A percentile compares a stretch with the other conserved stretches of the same genome.
Conservation (phyloP, 2,329 filamentous ascomycete genomes). For the Mollisia scopiformis region DNA sequence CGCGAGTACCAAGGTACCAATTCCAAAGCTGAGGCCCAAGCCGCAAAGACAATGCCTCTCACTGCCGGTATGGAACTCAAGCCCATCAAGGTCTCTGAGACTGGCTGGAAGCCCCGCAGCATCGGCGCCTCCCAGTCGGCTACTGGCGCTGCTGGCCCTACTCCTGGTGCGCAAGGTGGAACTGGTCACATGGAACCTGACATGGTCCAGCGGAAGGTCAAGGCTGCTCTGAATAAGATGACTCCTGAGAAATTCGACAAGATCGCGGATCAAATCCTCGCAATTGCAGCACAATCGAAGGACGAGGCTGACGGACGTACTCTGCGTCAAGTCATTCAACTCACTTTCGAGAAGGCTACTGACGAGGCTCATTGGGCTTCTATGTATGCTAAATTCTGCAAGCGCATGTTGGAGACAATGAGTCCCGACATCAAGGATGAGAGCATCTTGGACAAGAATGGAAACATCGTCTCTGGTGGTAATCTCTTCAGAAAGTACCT, state of each 20-base stretch:
- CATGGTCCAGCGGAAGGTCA: constrained; percentile 97
- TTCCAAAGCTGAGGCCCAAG: constrained; percentile 63
- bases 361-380: constrained; percentile 98
- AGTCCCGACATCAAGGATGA: constrained; percentile 94
- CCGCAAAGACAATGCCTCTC: constrained; percentile 88
- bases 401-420: constrained; percentile 95
- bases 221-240: constrained; percentile 99
- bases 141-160: constrained; percentile 42
- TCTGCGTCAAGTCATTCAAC: constrained; percentile 95
- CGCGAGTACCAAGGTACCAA: constrained; percentile 48
- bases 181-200: constrained; percentile 77
- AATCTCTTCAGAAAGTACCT: constrained; percentile 98
- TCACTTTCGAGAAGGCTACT: constrained; percentile 98
- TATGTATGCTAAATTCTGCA: constrained; percentile 99
- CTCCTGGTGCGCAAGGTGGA: constrained; percentile 48
- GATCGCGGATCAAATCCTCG: constrained; percentile 90
- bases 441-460: constrained; percentile 88
- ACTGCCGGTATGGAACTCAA: constrained; percentile 83
- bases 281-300: constrained; percentile 93
- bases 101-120: constrained; percentile 88
- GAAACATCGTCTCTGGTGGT: constrained; percentile 86
- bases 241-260: constrained; percentile 98
- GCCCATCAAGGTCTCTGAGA: constrained; percentile 71
- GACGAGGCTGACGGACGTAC: constrained; percentile 93
- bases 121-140: constrained; percentile 50